Evolutionary conservation across 371 early-diverging fungal genomes (phyloP), one percentile per base, ranked within the genome.

Genomic region (Rhizopus arrhizus): DNA sequence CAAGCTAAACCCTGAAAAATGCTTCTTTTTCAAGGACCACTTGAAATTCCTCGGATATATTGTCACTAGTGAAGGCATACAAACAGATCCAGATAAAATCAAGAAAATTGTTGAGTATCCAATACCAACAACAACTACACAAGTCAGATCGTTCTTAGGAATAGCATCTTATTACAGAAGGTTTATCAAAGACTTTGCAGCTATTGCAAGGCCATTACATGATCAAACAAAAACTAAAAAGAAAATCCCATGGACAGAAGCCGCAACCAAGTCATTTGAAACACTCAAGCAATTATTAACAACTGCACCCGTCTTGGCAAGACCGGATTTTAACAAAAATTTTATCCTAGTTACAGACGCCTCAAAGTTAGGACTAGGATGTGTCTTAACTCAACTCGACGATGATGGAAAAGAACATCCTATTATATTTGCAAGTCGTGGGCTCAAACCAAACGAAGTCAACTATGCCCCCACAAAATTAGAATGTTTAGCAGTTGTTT

Each of bases 1-100:
- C n/a, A n/a, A n/a, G n/a, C n/a, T n/a, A n/a, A n/a, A n/a, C n/a
- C n/a, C n/a, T n/a, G n/a, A n/a, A n/a, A n/a, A n/a, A n/a, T n/a
- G n/a, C n/a, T n/a, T n/a, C n/a, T n/a, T n/a, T n/a, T n/a, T n/a
- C n/a, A n/a, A n/a, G n/a, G n/a, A n/a, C n/a, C n/a, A n/a, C n/a
- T n/a, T n/a, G n/a, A n/a, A n/a, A n/a, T n/a, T 61, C 62, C 61
- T 82, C 3, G 82, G 84, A 13, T 66, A 68, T 56, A 36, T 70
- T 7, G 43, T 82, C 10, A 56, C 58, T 40, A 42, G 12, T 11
- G 38, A 62, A 0, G 80, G 77, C 1, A 38, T 81, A 9, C 0
- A 46, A 0, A 47, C 60, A 5, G 71, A 69, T 42, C 65, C 70
- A 11, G 54, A 35, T 13, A 68, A 73, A 45, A 60, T 77, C 0